Percentiles rank a stretch among this genome's conserved stretches.
Evolutionary conservation across 2,329 filamentous ascomycete genomes (phyloP).

Genomic region (Fusarium sp.): DNA sequence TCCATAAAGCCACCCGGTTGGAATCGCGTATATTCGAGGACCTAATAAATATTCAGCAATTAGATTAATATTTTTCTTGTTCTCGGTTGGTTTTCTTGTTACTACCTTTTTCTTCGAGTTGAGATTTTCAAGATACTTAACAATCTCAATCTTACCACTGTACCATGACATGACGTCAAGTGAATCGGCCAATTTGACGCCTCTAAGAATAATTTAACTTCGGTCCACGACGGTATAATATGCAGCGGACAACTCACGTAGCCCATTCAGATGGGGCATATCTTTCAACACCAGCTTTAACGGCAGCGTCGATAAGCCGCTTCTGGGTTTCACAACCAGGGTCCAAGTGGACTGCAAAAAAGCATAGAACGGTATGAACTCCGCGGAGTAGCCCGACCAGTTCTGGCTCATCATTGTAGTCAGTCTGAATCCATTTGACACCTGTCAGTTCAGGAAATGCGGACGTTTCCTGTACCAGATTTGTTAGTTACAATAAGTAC

Average conservation of each 20-base stretch:
- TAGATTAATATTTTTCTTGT: background rate
- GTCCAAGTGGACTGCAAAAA: constrained; percentile 8
- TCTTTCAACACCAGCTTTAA: constrained; percentile 5
- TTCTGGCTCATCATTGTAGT: background rate
- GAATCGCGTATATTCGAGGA: constrained; percentile 8
- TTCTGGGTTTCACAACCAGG: background rate
- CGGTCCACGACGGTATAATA: too few species aligned
- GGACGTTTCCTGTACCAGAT: background rate
- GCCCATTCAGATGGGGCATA: constrained; percentile 24
- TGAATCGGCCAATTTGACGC: background rate
- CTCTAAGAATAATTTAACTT: background rate
- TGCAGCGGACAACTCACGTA: background rate
- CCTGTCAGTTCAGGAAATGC: background rate
- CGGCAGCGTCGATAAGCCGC: constrained; percentile 10
- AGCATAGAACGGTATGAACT: constrained; percentile 10
- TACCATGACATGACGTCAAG: constrained; percentile 18
- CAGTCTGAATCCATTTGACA: background rate
- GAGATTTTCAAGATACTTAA: background rate
- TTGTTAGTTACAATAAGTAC: accelerated
- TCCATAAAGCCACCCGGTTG: constrained; percentile 19
- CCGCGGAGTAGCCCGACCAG: background rate
- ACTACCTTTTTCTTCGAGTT: background rate
- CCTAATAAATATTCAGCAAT: background rate
- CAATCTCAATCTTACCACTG: constrained; percentile 9
- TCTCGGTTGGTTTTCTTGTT: accelerated